Evolutionary conservation across 805 yeast genomes (phyloP), one percentile per base, ranked within the genome.

Genomic region (Lipomyces yamanashiensis): DNA sequence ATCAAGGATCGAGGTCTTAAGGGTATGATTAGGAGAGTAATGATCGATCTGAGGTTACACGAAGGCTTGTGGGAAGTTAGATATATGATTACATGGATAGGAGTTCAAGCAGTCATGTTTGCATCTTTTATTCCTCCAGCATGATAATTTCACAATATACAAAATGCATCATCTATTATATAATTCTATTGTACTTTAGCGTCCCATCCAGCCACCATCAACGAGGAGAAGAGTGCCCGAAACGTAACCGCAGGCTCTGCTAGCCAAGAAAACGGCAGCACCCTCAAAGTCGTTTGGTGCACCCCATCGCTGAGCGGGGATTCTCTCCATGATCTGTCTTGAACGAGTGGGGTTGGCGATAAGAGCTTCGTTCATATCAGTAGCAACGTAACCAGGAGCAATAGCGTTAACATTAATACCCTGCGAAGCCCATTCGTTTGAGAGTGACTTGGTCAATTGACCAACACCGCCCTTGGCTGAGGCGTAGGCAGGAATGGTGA

Each of bases 91-190:
- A 68, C 82, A 0, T 92, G 96, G 96, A 79, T 78, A 23, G 73
- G 86, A 6, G 70, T 86, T 2, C 97, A 92, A 75, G 82, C 92
- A 0, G 82, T 84, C 1, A 76, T 92, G 56, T 92, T 85, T 77
- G 90, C 88, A 7, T 87, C 87, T n/a, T 92, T 90, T 72, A 78
- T 92, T 49, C 98, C 98, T 1, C 98, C 98, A 4, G 98, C 98
- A 15, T 63, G 43, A 47, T n/a, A 19, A 8, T 10, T 21, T 12
- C 17, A 17, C 19, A 43, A 43, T n/a, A 43, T 43, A 43, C 21
- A 17, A n/a, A 15, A 15, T 43, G 17, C 41, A 50, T 23, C 9
- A 7, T 10, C 9, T 17, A 19, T 37, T 7, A 19, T 21, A 28
- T 15, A 12, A 19, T n/a, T n/a, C n/a, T n/a, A 13, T 13, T 5